Evolutionary conservation across 2,329 filamentous ascomycete species (phyloP), one percentile per base, ranked within the genome.

Genomic region (Fusarium acutatum): DNA sequence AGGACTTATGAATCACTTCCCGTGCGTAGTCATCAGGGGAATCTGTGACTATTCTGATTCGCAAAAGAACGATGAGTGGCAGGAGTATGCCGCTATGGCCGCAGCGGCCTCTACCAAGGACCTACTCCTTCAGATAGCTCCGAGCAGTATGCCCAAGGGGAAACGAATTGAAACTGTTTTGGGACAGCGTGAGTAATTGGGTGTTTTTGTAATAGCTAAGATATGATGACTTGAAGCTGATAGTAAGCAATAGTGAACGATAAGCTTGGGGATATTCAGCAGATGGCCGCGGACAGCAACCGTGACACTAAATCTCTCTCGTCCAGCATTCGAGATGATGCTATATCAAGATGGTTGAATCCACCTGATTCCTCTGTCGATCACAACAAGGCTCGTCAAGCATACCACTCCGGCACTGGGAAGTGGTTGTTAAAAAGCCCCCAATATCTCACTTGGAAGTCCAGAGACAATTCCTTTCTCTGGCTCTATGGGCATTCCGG

Each of bases 91-190:
- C 0, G 46, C 46, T 0, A 32, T 32, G 46, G 28, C 4, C 0
- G 46, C 46, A 0, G 22, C 46, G 0, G 46, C 46, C 0, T 50
- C 32, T 0, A 0, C 28, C 0, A 50, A 32, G 22, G 46, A 50
- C 0, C 0, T 49, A 0, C 46, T 50, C 0, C 28, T 50, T 1
- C 6, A 18, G 5, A 11, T 50, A 5, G 5, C 46, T 32, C 28
- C 46, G 7, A 18, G 22, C 6, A 24, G 15, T 0, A 0, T 50
- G 0, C 11, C 0, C 2, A 14, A 14, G 11, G 28, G 20, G 4
- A 6, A 20, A 20, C 46, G 46, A 0, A 7, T 7, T 1, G 11
- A 32, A 10, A 1, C 4, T 5, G 0, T 14, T 32, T 14, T 32
- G 46, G 0, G 14, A 0, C 28, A 30, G 0, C 0, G 44, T 46